phyloP scores from a whole-genome alignment of 352 stramenopile species.

The Globisporangium iwayamae region DNA sequence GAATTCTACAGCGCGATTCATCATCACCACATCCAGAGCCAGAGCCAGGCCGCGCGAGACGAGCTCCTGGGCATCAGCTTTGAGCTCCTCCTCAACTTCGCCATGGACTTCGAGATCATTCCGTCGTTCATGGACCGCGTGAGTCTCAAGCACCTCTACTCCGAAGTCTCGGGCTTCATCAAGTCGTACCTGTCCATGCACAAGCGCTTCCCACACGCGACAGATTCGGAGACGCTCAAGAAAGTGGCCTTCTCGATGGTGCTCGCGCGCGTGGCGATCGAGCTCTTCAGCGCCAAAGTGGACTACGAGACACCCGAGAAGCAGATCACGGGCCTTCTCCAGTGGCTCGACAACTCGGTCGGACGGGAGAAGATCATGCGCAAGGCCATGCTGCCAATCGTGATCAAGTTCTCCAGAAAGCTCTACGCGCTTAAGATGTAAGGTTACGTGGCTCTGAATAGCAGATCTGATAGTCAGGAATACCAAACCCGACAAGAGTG shows the following conservation, averaged over 20 bases:
- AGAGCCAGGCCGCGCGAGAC: slow-evolving; percentile 23
- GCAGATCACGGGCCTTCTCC: slow-evolving; percentile 65
- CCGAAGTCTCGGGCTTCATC: slow-evolving; percentile 48
- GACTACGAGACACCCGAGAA: slow-evolving; percentile 72
- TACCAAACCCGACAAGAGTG: not conserved
- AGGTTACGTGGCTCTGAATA: not conserved
- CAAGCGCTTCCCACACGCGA: slow-evolving; percentile 47
- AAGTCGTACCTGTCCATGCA: slow-evolving; percentile 61
- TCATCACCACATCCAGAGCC: not conserved
- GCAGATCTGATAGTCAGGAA: not conserved
- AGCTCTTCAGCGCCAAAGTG: slow-evolving; percentile 55
- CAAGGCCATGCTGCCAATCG: slow-evolving; percentile 56
- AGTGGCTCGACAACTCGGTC: slow-evolving; percentile 75
- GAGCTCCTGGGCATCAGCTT: slow-evolving; percentile 62
- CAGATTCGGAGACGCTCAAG: slow-evolving; percentile 64
- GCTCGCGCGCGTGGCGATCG: slow-evolving; percentile 59
- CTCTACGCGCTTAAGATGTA: slow-evolving; percentile 43
- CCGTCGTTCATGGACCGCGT: slow-evolving; percentile 77
- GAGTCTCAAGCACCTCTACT: slow-evolving; percentile 69
- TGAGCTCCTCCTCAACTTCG: slow-evolving; percentile 62
- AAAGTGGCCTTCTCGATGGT: slow-evolving; percentile 69
- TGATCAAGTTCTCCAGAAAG: slow-evolving; percentile 73
- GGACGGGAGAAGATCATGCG: slow-evolving; percentile 68
- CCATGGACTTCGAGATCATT: slow-evolving; percentile 80
- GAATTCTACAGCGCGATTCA: slow-evolving; percentile 71